A percentile compares a stretch with the other conserved stretches of the same genome.
phyloP scores from a whole-genome alignment of 768 basidiomycete species.

The Clitopilus hobsonii region DNA sequence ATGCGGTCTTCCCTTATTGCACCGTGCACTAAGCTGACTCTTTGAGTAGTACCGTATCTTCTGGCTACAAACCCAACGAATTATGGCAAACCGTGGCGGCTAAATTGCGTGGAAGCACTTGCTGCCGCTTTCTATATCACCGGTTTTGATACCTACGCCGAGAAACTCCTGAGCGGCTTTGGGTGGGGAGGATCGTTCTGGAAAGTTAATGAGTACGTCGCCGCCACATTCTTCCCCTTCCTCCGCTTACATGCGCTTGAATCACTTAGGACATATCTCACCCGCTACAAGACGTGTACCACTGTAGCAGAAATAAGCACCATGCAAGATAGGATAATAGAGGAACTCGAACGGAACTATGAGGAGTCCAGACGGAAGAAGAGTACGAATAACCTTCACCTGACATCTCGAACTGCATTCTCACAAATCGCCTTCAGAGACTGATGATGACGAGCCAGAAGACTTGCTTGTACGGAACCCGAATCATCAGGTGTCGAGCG shows the following conservation, averaged over 20 bases:
- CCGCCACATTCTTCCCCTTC: too few species aligned
- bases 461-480: conserved; percentile 70
- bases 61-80: conserved; percentile 96
- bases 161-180: conserved; percentile 73
- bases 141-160: conserved; percentile 79
- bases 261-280: conserved; percentile 51
- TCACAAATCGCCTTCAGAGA: conserved; percentile 10
- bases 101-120: conserved; percentile 93
- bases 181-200: conserved; percentile 91
- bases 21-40: neutral
- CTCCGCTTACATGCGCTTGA: too few species aligned
- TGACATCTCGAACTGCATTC: conserved; percentile 1
- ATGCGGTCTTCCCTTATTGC: neutral
- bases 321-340: conserved; percentile 66
- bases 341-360: conserved; percentile 63
- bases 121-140: conserved; percentile 95
- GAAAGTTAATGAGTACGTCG: conserved; percentile 70
- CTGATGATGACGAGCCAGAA: conserved; percentile 32
- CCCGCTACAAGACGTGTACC: conserved; percentile 70
- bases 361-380: conserved; percentile 47
- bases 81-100: conserved; percentile 94
- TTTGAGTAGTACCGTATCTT: conserved; percentile 79
- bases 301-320: conserved; percentile 52
- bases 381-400: conserved; percentile 28
- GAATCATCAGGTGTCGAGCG: conserved; percentile 38